Percentiles rank a stretch among this genome's conserved stretches.
phyloP scores from a whole-genome alignment of 257 asterid species.

The Paraleonurus japonicus region DNA sequence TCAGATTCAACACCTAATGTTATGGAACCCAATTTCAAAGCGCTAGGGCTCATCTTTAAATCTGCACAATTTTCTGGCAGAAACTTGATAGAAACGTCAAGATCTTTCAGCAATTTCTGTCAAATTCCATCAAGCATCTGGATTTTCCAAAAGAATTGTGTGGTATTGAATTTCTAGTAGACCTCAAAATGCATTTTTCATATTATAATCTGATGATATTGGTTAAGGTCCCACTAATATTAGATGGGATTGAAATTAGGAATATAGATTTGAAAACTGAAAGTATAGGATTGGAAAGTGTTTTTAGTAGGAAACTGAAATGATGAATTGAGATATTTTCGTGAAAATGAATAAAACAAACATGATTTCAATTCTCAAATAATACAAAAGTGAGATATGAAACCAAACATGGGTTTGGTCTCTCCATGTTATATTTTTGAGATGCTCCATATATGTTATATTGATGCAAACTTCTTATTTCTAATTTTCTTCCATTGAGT shows the following conservation, averaged over 20 bases:
- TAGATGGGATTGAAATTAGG: not conserved
- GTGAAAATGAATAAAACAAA: not conserved
- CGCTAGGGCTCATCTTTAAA: too few relatives aligned
- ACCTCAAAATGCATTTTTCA: not conserved
- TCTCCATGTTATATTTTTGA: not conserved
- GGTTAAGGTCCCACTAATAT: not conserved
- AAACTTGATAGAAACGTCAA: not conserved
- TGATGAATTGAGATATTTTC: not conserved
- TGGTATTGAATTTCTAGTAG: not conserved
- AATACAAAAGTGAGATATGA: not conserved
- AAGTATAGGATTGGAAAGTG: not conserved
- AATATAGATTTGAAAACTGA: not conserved
- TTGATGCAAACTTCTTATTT: conserved; percentile 4
- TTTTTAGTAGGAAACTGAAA: not conserved
- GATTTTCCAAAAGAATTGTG: not conserved
- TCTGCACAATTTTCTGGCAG: too few relatives aligned
- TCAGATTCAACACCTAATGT: too few relatives aligned
- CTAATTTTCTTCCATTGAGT: conserved; percentile 11
- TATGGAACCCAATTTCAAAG: too few relatives aligned
- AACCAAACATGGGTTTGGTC: not conserved
- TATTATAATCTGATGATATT: not conserved
- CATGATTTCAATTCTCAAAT: not conserved
- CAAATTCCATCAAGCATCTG: not conserved
- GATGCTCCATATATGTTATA: not conserved
- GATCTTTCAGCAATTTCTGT: not conserved